Base-by-base conservation (phyloP, 768 basidiomycete genomes). In the Suillus americanus region DNA sequence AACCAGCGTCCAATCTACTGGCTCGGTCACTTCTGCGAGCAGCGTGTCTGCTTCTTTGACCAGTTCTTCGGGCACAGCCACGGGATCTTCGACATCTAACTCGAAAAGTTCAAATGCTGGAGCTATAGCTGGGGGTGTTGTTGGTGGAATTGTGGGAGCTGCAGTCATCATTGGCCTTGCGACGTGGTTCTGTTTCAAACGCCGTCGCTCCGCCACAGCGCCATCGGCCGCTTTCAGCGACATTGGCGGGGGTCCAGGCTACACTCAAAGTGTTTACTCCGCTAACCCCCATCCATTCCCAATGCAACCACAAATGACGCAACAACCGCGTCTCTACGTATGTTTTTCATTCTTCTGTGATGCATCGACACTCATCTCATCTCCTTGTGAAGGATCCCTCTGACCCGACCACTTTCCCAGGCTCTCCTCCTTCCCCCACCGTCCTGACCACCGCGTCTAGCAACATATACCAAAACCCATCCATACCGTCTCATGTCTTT, bases 51-150 rank as follows among this genome's bases (percentile, higher is more conserved):
- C 73, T 23, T 57, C 69, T n/a, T 62, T 69, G 13, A 67, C 66
- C 43, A 23, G 64, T n/a, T 63, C 67, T 30, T 57, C 40, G 5
- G 38, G 62, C 12, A 35, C 68, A 1, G 60, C 71, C n/a, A 56
- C 71, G n/a, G 16, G 57, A 20, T 62, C 68, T 3, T 38, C 66
- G 28, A 57, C 67, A 28, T 37, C 62, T 50, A 10, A 28, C 16
- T 53, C 68, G 56, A 66, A 45, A 25, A 62, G 14, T n/a, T 62
- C 67, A 20, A 76, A 85, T 67, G 76, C 82, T 1, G 87, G 84
- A 3, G 85, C 85, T 8, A 89, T 89, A 46, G 80, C 84, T 3
- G 87, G 87, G 2, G 85, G 85, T 23, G 88, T 89, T 43, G 86
- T 84, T 0, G 89, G 88, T 46, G 88, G 89, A n/a, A 64, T 89